phyloP scores from a whole-genome alignment of 176 grass and related monocot species.

The Dendrocalamus sinicus region DNA sequence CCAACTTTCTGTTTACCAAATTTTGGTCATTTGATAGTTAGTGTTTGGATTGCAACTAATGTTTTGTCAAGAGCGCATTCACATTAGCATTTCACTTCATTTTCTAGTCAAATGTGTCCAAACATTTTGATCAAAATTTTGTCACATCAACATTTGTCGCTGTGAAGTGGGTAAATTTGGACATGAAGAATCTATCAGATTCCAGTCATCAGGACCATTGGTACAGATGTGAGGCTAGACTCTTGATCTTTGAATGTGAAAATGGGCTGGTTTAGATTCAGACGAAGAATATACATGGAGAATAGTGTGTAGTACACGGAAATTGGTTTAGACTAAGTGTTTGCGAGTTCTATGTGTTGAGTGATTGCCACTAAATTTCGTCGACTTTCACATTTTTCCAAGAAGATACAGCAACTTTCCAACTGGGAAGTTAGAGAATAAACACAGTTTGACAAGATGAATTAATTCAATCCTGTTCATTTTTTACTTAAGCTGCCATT shows the following conservation, averaged over 20 bases:
- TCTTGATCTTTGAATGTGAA: conserved; percentile 2
- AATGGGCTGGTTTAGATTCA: neutral
- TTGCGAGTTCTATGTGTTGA: neutral
- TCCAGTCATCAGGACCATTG: neutral
- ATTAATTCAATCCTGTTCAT: neutral
- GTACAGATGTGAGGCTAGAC: neutral
- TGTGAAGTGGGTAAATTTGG: neutral
- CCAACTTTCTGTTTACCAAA: neutral
- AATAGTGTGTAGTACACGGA: neutral
- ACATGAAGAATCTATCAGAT: neutral
- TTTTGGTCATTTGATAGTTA: conserved; percentile 1
- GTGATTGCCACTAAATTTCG: neutral
- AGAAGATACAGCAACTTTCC: neutral
- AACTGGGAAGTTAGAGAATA: neutral
- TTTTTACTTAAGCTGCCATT: neutral
- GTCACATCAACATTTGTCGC: neutral
- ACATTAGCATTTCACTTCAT: conserved; percentile 17
- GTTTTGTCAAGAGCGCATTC: neutral
- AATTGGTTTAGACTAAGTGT: neutral
- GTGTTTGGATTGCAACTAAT: neutral
- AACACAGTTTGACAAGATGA: neutral
- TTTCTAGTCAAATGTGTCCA: neutral
- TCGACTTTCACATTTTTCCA: neutral
- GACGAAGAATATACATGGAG: neutral
- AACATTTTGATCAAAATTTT: conserved; percentile 7